Evolutionary conservation across 768 basidiomycete genomes (phyloP).

Genomic region (Strobilomyces echinocephalus): DNA sequence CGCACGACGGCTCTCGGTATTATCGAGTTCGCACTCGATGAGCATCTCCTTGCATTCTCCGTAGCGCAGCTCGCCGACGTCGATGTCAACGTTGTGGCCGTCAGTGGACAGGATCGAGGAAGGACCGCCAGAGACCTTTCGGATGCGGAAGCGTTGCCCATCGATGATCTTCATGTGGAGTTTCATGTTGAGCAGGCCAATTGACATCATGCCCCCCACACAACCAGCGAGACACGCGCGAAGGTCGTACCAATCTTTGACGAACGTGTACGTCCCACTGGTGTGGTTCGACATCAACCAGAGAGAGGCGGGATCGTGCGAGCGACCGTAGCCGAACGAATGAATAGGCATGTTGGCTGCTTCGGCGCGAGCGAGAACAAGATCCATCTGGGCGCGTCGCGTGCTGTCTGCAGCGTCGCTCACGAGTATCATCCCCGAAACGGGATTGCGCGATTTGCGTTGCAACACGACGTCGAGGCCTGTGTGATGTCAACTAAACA

Average conservation of each 20-base stretch:
- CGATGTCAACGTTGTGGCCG: constrained; percentile 92
- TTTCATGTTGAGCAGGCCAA: constrained; percentile 89
- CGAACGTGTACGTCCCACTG: constrained; percentile 94
- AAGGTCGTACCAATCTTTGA: constrained; percentile 97
- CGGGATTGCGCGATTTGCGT: constrained; percentile 84
- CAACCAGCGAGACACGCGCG: constrained; percentile 90
- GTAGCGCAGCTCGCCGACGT: constrained; percentile 88
- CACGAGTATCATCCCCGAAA: constrained; percentile 89
- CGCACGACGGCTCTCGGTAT: constrained; percentile 43
- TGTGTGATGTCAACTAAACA: constrained; percentile 22
- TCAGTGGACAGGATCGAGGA: constrained; percentile 84
- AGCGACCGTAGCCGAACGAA: constrained; percentile 93
- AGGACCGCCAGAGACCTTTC: constrained; percentile 90
- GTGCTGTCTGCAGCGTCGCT: constrained; percentile 92
- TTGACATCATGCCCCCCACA: constrained; percentile 94
- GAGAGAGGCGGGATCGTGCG: constrained; percentile 94
- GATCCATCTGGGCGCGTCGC: constrained; percentile 94
- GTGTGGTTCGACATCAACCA: constrained; percentile 99
- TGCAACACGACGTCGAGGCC: constrained; percentile 93
- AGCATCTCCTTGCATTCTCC: constrained; percentile 99
- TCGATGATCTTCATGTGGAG: constrained; percentile 94
- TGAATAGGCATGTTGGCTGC: constrained; percentile 97
- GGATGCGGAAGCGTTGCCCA: constrained; percentile 82
- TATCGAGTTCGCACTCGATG: constrained; percentile 86
- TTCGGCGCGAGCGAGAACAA: constrained; percentile 93